A percentile compares a stretch with the other conserved stretches of the same genome.
Evolutionary conservation across 2,329 filamentous ascomycete species (phyloP).

Genomic region (Aspergillus sp.): DNA sequence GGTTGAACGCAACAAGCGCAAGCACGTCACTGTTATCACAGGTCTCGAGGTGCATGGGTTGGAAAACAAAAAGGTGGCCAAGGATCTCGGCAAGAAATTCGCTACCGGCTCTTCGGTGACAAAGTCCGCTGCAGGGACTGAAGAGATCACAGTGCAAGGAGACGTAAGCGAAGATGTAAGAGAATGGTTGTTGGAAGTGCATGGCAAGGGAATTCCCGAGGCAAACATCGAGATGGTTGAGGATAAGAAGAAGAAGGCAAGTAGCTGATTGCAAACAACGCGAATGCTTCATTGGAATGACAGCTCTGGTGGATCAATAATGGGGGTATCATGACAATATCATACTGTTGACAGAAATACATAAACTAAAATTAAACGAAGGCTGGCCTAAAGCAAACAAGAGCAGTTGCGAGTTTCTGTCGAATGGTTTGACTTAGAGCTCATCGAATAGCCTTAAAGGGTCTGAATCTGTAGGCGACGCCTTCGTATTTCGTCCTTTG

Average conservation of each 20-base stretch:
- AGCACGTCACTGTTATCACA: conserved; percentile 88
- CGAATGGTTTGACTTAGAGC: conserved; percentile 13
- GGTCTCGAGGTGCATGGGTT: conserved; percentile 87
- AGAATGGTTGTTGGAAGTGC: conserved; percentile 85
- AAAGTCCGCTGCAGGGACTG: conserved; percentile 76
- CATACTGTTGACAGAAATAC: conserved; percentile 6
- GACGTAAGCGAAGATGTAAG: conserved; percentile 93
- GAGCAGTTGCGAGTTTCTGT: background rate
- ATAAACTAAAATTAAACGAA: conserved; percentile 4
- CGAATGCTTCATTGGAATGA: no score
- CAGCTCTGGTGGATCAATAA: no score
- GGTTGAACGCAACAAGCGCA: conserved; percentile 96
- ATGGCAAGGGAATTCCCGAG: conserved; percentile 77
- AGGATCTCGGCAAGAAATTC: conserved; percentile 98
- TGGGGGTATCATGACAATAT: conserved; percentile 22
- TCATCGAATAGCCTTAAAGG: conserved; percentile 25
- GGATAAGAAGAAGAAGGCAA: conserved; percentile 87
- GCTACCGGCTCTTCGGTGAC: conserved; percentile 91
- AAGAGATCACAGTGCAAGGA: conserved; percentile 97
- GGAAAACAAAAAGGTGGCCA: conserved; percentile 91
- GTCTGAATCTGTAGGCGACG: conserved; percentile 15
- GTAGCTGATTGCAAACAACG: conserved; percentile 5
- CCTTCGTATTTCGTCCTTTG: background rate
- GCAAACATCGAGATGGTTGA: conserved; percentile 93
- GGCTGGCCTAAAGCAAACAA: conserved; percentile 4